phyloP scores from a whole-genome alignment of 176 grass and related monocot genomes.

The Oryza officinalis region DNA sequence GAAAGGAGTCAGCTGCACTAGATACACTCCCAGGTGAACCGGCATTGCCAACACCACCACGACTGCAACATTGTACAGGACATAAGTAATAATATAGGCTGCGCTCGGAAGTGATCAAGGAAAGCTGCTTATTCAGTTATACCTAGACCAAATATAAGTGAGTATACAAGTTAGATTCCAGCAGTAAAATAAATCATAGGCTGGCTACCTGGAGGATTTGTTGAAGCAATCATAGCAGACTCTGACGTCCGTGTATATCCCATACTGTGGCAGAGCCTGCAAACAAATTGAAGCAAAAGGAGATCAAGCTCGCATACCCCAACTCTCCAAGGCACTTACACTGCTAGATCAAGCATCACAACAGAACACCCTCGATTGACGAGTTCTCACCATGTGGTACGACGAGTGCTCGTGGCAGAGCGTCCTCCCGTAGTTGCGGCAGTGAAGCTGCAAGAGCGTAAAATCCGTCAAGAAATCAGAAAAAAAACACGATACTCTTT shows the following conservation, averaged over 20 bases:
- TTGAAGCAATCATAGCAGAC: constrained; percentile 91
- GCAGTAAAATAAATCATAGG: not conserved
- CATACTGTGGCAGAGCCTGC: constrained; percentile 89
- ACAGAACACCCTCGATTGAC: not conserved
- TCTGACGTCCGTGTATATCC: constrained; percentile 82
- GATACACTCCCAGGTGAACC: constrained; percentile 21
- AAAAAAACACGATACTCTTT: not conserved
- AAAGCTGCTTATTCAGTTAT: not conserved
- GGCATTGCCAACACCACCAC: constrained; percentile 34
- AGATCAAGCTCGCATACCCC: not conserved
- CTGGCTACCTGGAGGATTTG: constrained; percentile 65
- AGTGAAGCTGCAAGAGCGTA: constrained; percentile 74
- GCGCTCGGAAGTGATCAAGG: not conserved
- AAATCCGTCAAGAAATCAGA: constrained; percentile 3
- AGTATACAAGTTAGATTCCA: not conserved
- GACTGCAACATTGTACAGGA: constrained; percentile 47
- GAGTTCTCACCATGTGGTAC: constrained; percentile 71
- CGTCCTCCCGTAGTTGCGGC: constrained; percentile 86
- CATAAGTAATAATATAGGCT: not conserved
- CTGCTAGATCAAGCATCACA: not conserved
- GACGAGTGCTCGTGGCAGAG: constrained; percentile 95
- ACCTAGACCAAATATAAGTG: not conserved
- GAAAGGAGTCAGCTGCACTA: constrained; percentile 54
- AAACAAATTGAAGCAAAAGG: constrained; percentile 28
- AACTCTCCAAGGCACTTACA: not conserved